Conservation (phyloP, 345 rosid species). For the Rhodomyrtus tomentosa region DNA sequence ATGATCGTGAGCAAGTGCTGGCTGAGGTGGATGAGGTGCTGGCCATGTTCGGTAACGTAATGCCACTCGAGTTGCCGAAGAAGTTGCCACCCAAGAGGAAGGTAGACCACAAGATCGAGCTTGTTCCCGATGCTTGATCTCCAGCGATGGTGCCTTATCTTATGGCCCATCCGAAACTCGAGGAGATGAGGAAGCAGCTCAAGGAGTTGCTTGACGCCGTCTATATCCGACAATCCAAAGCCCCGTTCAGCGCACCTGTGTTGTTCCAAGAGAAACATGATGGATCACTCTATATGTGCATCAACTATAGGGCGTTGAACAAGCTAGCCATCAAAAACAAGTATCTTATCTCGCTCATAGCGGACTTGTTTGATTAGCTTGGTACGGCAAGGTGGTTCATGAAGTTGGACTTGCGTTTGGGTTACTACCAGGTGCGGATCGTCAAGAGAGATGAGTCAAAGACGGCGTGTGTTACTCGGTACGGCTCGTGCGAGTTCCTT, state of each 20-base stretch:
- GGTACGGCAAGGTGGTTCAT: not conserved
- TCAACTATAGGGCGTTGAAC: not conserved
- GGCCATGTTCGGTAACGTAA: not conserved
- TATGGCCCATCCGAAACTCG: too few species aligned
- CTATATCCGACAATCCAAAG: not conserved
- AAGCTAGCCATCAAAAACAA: not conserved
- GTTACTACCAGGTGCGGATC: not conserved
- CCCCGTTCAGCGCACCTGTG: accelerated
- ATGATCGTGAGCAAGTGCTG: not conserved
- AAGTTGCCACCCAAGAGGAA: not conserved
- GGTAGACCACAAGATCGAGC: not conserved
- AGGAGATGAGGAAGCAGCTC: not conserved
- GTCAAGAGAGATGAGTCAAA: not conserved
- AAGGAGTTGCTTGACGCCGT: not conserved
- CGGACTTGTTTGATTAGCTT: accelerated
- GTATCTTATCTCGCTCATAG: not conserved
- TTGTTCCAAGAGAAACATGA: not conserved
- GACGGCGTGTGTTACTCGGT: not conserved
- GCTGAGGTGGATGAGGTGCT: not conserved
- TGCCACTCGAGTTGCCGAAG: not conserved
- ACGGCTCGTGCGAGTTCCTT: accelerated
- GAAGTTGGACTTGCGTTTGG: not conserved
- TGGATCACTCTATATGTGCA: not conserved
- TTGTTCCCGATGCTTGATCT: not conserved
- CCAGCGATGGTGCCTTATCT: not conserved